These are phyloP conservation scores for Mangifera indica DNA, from an alignment of 345 rosid genomes.

Conservation along the genomic window DNA sequence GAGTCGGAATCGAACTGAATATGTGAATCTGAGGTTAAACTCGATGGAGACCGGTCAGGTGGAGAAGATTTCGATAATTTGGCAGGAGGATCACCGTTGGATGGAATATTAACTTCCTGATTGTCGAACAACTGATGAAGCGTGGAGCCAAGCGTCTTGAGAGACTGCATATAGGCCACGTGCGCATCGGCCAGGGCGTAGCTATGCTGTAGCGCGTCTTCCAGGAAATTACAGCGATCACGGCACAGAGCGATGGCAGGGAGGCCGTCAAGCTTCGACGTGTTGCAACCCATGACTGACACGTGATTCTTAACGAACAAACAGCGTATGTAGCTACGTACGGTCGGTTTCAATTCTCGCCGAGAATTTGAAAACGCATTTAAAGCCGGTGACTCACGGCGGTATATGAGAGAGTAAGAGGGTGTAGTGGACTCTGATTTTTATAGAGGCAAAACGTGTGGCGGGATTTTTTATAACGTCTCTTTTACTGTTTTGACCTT, in stretches of 20 bases:
- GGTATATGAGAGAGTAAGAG: not conserved
- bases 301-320: not conserved
- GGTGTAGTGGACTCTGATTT: not conserved
- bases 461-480: conserved; percentile 18
- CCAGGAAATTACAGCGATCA: conserved; percentile 54
- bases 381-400: not conserved
- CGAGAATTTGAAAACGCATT: not conserved
- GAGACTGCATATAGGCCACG: conserved; percentile 47
- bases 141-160: conserved; percentile 43
- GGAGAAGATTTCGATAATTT: conserved; percentile 22
- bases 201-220: conserved; percentile 55
- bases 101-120: not conserved
- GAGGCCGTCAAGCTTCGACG: conserved; percentile 51
- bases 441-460: not conserved
- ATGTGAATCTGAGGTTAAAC: conserved; percentile 45
- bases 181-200: conserved; percentile 57
- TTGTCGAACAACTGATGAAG: conserved; percentile 40
- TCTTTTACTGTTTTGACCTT: not conserved
- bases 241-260: conserved; percentile 64
- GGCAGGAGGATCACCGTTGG: conserved; percentile 9
- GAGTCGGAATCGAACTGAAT: conserved; percentile 51
- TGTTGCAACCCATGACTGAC: conserved; percentile 47
- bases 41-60: conserved; percentile 30
- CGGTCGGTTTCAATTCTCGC: not conserved
- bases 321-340: too few relatives aligned